Conservation (phyloP, 208 protist species). For the Leishmania gerbilli region DNA sequence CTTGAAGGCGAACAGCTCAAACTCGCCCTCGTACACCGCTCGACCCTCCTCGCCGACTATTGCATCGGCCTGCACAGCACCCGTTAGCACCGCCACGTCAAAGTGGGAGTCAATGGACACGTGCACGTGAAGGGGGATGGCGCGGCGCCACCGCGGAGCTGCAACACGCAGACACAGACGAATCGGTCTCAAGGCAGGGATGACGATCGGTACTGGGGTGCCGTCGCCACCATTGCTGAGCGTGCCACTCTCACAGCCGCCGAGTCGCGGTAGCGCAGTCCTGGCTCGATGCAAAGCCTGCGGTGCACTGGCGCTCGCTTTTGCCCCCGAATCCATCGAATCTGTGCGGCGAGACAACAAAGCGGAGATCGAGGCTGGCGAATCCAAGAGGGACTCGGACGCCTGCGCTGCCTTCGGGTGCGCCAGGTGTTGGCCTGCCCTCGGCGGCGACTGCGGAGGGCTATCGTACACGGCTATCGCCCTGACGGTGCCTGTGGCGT, state of each 20-base stretch:
- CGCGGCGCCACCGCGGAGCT: conserved; percentile 60
- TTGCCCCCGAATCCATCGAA: conserved; percentile 16
- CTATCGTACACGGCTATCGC: neutral
- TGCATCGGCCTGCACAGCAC: conserved; percentile 48
- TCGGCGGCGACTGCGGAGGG: neutral
- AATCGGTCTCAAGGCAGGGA: conserved; percentile 65
- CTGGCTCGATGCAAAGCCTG: conserved; percentile 10
- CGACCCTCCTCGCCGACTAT: conserved; percentile 54
- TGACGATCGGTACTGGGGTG: conserved; percentile 30
- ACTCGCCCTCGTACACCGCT: conserved; percentile 42
- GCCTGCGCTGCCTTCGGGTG: neutral
- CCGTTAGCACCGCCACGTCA: conserved; percentile 71
- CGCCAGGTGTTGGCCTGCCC: neutral
- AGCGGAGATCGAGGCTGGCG: conserved; percentile 1
- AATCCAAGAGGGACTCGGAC: neutral
- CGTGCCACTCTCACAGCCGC: neutral
- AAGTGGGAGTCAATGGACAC: conserved; percentile 63
- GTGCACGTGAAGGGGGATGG: conserved; percentile 58
- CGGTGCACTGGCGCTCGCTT: neutral
- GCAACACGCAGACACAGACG: conserved; percentile 47
- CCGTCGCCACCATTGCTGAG: neutral
- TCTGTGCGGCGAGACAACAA: conserved; percentile 5
- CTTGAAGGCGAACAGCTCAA: conserved; percentile 83
- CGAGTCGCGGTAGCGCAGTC: neutral
- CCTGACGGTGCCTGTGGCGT: neutral